Percentiles rank a stretch among this genome's conserved stretches.
Conservation (phyloP, 164 flowering plant genomes). For the Hamamelis virginiana region DNA sequence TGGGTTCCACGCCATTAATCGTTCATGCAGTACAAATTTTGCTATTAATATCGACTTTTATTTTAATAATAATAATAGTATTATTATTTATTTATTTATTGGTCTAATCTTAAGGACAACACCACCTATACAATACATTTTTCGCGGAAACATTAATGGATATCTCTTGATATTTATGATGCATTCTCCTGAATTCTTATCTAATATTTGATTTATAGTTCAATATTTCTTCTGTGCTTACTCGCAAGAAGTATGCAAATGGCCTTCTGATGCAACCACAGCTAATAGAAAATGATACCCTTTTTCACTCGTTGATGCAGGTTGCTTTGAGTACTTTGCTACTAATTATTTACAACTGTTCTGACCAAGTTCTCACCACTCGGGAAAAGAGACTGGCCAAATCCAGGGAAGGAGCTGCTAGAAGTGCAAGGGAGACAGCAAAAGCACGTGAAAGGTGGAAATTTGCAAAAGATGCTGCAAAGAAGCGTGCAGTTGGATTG, state of each 20-base stretch:
- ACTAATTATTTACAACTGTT: slow-evolving; percentile 85
- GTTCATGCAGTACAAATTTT: neutral
- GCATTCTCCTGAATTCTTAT: neutral
- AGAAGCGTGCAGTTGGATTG: slow-evolving; percentile 64
- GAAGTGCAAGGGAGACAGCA: slow-evolving; percentile 74
- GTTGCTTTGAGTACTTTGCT: slow-evolving; percentile 69
- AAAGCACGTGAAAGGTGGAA: slow-evolving; percentile 92
- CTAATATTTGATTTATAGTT: neutral
- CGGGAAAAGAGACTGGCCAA: slow-evolving; percentile 79
- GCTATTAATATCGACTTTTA: neutral
- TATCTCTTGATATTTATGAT: no score
- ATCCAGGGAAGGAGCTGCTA: slow-evolving; percentile 88
- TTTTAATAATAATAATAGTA: neutral
- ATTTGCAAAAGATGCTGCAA: slow-evolving; percentile 76
- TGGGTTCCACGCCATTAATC: neutral
- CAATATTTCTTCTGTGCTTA: neutral
- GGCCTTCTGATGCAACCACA: neutral
- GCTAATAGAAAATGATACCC: neutral
- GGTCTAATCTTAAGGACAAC: no score
- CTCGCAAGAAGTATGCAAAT: no score
- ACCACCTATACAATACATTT: no score
- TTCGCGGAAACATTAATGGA: no score
- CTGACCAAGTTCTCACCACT: slow-evolving; percentile 85
- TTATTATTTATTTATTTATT: neutral
- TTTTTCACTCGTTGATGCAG: slow-evolving; percentile 41